Percentiles rank a stretch among this genome's conserved stretches.
Conservation (phyloP, 352 stramenopile genomes). For the Globisporangium paddicum region DNA sequence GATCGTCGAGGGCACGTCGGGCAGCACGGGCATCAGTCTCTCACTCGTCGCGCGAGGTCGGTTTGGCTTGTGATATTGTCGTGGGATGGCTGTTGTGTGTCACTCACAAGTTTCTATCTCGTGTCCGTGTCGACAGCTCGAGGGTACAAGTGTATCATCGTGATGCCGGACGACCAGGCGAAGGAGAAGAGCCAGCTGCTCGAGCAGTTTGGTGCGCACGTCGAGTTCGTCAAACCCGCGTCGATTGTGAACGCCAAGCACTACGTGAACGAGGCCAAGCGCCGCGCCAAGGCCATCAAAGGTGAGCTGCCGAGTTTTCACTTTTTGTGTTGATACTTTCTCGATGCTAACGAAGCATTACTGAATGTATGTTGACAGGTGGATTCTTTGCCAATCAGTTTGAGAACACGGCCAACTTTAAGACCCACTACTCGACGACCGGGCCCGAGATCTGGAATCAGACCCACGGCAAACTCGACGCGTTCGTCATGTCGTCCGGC, state of each 20-base stretch:
- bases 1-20: slow-evolving; percentile 97
- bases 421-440: slow-evolving; percentile 92
- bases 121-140: slow-evolving; percentile 58
- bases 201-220: slow-evolving; percentile 79
- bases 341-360: neutral
- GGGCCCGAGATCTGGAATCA: slow-evolving; percentile 96
- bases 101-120: too few species aligned
- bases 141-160: slow-evolving; percentile 94
- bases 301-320: too few species aligned
- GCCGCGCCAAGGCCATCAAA: slow-evolving; percentile 75
- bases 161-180: slow-evolving; percentile 97
- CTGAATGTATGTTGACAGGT: slow-evolving; percentile 29
- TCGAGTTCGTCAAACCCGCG: slow-evolving; percentile 86
- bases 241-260: slow-evolving; percentile 98
- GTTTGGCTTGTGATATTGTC: slow-evolving; percentile 1
- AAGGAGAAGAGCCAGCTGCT: slow-evolving; percentile 88
- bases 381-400: slow-evolving; percentile 98
- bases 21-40: slow-evolving; percentile 97
- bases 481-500: slow-evolving; percentile 98
- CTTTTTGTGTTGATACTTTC: too few species aligned
- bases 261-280: slow-evolving; percentile 96
- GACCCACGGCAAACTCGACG: slow-evolving; percentile 89
- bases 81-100: neutral
- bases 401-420: slow-evolving; percentile 96
- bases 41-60: slow-evolving; percentile 88